Evolutionary conservation across 495 filamentous ascomycete species (phyloP), one percentile per base, ranked within the genome.

Genomic region (Parathielavia hyrcaniae): DNA sequence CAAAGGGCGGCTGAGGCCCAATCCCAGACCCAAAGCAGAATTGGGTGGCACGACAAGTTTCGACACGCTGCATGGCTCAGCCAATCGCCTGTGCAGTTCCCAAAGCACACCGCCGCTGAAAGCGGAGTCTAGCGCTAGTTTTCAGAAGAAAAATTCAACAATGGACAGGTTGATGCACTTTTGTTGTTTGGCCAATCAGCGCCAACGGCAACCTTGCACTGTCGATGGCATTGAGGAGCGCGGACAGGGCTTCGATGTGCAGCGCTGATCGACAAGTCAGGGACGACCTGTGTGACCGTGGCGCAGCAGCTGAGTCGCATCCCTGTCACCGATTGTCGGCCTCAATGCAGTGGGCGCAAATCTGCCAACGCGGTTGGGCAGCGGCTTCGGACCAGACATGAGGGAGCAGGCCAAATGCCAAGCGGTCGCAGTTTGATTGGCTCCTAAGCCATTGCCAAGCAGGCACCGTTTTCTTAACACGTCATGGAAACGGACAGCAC

Each of bases 1-100:
- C 39, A 44, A 35, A 44, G 43, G 61, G 61, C 58, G 57, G 26
- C 2, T 2, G 44, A n/a, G n/a, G n/a, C 62, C 50, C 39, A 40
- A 58, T 35, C 1, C 44, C 19, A 6, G 60, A 23, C 26, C 12
- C 19, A 40, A 30, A 30, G 26, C 41, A 39, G 58, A 58, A 54
- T 20, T 45, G 22, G 39, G 48, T 53, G 50, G 53, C 59, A 57
- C 19, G 53, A 45, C 38, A 32, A 45, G 35, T 57, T 38, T 23
- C 53, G 40, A 12, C 8, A 4, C 35, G 23, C 36, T 23, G 30
- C 38, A 34, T 30, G 12, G 12, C 10, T 19, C 5, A 8, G 41
- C 59, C 59, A 61, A 61, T 61, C 43, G 23, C 12, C 1, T 51
- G 5, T 19, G 23, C 12, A 6, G 1, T 12, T 14, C 8, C 26